Evolutionary conservation across 2,329 filamentous ascomycete genomes (phyloP).

Genomic region (Pseudocercospora pini-densiflorae): DNA sequence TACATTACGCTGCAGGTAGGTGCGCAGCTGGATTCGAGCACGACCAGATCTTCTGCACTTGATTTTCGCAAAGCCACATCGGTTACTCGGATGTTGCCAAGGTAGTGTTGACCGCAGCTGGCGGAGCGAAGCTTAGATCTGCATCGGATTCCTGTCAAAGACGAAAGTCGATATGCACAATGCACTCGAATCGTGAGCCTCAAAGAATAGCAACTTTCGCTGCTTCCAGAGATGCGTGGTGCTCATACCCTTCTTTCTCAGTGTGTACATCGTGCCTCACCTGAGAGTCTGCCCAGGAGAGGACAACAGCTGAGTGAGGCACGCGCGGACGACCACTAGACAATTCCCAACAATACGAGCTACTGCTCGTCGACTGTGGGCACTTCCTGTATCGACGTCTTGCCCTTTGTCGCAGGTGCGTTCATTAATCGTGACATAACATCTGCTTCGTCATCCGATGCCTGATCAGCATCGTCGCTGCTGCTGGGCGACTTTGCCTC

Average conservation of each 20-base stretch:
- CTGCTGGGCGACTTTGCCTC: background rate
- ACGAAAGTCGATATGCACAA: background rate
- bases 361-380: background rate
- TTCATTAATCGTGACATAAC: conserved; percentile 4
- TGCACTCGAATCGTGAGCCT: too few relatives aligned
- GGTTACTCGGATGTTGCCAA: background rate
- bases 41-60: background rate
- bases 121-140: too few relatives aligned
- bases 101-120: background rate
- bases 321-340: too few relatives aligned
- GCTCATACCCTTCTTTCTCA: background rate
- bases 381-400: conserved; percentile 2
- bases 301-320: background rate
- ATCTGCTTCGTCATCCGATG: background rate
- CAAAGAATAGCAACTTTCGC: too few relatives aligned
- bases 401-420: background rate
- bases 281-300: background rate
- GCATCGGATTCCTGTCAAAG: background rate
- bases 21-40: too few relatives aligned
- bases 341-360: too few relatives aligned
- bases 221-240: background rate
- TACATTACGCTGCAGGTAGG: too few relatives aligned
- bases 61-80: background rate
- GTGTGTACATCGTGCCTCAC: background rate
- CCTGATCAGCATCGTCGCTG: background rate